Percentiles rank a stretch among this genome's conserved stretches.
Evolutionary conservation across 805 yeast species (phyloP).

Genomic region (Suhomyces vadensis): DNA sequence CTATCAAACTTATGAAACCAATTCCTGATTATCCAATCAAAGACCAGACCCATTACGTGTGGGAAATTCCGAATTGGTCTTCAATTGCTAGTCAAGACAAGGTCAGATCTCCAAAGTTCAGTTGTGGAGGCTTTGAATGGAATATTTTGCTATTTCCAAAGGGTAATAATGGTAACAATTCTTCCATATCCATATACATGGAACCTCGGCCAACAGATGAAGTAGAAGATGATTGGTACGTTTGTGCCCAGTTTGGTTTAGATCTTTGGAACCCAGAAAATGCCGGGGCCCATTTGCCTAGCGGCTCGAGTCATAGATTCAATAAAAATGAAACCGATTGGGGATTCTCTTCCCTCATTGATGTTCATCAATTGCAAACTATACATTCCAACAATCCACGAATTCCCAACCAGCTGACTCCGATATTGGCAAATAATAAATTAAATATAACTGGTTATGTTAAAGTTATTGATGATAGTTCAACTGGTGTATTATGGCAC

Average conservation of each 20-base stretch:
- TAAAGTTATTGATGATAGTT: conserved; percentile 73
- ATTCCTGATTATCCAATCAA: conserved; percentile 41
- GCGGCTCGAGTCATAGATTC: conserved; percentile 78
- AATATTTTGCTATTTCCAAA: conserved; percentile 74
- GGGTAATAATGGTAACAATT: conserved; percentile 58
- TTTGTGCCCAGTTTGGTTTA: conserved; percentile 89
- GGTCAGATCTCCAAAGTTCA: conserved; percentile 49
- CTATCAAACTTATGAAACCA: conserved; percentile 37
- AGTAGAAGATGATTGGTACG: conserved; percentile 61
- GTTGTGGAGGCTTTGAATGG: conserved; percentile 66
- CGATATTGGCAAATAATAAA: conserved; percentile 52
- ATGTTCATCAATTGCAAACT: conserved; percentile 51
- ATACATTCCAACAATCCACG: conserved; percentile 27
- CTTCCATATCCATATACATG: conserved; percentile 65
- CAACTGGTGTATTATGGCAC: conserved; percentile 95
- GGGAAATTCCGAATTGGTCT: conserved; percentile 55
- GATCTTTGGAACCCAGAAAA: conserved; percentile 80
- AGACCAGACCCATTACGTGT: conserved; percentile 40
- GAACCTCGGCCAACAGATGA: conserved; percentile 61
- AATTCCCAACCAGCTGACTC: conserved; percentile 23
- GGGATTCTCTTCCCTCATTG: conserved; percentile 87
- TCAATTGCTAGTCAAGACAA: conserved; percentile 37
- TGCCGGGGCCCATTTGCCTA: conserved; percentile 58
- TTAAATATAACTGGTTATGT: conserved; percentile 77
- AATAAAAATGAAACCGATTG: conserved; percentile 79